Base-by-base conservation (phyloP, 2,329 filamentous ascomycete species). In the Sporothrix phasma region DNA sequence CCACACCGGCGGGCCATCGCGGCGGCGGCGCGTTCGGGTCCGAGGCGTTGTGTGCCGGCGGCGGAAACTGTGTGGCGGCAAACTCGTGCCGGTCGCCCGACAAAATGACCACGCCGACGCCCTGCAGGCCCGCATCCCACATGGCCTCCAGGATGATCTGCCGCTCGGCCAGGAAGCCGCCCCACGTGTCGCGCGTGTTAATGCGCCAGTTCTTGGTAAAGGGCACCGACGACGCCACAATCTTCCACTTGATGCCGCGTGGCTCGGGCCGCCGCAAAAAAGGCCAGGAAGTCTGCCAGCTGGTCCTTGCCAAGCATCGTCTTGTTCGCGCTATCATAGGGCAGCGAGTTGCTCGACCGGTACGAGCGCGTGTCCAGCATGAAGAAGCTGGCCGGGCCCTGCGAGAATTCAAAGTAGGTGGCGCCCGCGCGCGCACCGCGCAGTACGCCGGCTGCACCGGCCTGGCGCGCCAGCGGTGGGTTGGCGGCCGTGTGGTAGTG, bases 171-270 rank as follows among this genome's bases (percentile, higher is more conserved):
- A 97, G 80, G 74, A 96, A 97, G 0, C 93, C 93, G 54, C 90
- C 91, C 94, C 94, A 99, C 0, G 94, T 97, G 72, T 99, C 94
- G 66, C 87, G 81, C 2, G 85, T 86, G 68, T 94, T 93, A 68
- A 96, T 84, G 26, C 86, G 88, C 93, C 94, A 99, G 75, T 99
- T 99, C 77, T 96, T 96, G 6, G 94, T 97, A 73, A 99, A 96
- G 0, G 94, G 94, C 5, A 97, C 89, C 19, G 89, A 92, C 45
- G 89, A 92, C 19, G 92, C 87, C 60, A 99, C 80, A 70, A 99
- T 86, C 77, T 97, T 97, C 93, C 94, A 99, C 71, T 88, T 87
- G 0, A 97, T 87, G 0, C 91, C 90, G 34, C 79, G 78, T 0
- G 89, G 88, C 67, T 91, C 88, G 0, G 89, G 86, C 1, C 83